Conservation (phyloP, 305 asterid genomes). For the Andrographis paniculata region DNA sequence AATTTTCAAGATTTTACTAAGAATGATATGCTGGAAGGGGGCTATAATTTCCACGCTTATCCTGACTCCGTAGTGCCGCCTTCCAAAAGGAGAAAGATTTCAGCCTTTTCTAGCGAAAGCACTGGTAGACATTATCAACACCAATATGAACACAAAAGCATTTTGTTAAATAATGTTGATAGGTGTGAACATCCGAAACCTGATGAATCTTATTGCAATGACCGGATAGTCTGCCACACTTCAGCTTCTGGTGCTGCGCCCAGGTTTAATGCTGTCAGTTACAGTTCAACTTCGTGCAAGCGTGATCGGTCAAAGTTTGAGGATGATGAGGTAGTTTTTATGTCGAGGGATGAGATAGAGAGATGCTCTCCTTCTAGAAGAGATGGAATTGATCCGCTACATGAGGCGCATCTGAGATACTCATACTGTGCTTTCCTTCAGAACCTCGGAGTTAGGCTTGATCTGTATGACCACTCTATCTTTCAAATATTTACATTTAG, state of each 20-base stretch:
- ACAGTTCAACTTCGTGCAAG: constrained; percentile 39
- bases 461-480: constrained; percentile 60
- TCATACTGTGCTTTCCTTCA: constrained; percentile 92
- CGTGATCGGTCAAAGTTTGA: constrained; percentile 66
- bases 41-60: constrained; percentile 26
- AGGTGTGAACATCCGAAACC: constrained; percentile 22
- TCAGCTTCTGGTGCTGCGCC: constrained; percentile 24
- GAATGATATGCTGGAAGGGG: constrained; percentile 28
- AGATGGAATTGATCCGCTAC: constrained; percentile 81
- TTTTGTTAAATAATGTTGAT: constrained; percentile 27
- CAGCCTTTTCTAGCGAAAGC: constrained; percentile 38
- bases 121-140: constrained; percentile 41
- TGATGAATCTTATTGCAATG: constrained; percentile 22
- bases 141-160: constrained; percentile 17
- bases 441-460: constrained; percentile 79
- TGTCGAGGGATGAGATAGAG: constrained; percentile 91
- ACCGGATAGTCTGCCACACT: constrained; percentile 19
- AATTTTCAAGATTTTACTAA: constrained; percentile 21
- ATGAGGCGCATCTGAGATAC: constrained; percentile 79
- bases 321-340: constrained; percentile 52
- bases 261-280: constrained; percentile 29
- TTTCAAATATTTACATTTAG: background rate
- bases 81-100: constrained; percentile 61
- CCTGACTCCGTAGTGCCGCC: constrained; percentile 43
- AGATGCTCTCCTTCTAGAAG: constrained; percentile 84